phyloP scores from a whole-genome alignment of 805 yeast genomes.

The Suhomyces xylopsoci region DNA sequence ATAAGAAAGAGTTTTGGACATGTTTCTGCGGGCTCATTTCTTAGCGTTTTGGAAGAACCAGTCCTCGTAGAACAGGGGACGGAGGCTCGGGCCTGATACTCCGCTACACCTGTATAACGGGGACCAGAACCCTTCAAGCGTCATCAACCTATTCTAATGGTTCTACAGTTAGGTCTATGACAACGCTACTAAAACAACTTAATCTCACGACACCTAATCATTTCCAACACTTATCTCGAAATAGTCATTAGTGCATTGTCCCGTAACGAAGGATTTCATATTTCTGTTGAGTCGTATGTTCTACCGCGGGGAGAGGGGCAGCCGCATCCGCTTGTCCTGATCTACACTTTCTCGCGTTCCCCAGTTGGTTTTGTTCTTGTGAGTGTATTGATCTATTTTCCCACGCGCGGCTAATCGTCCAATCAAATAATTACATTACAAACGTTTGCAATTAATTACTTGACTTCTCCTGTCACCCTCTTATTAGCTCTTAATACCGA shows the following conservation, averaged over 20 bases:
- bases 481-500: neutral
- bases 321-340: neutral
- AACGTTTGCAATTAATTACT: neutral
- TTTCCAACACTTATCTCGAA: neutral
- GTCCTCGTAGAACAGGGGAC: neutral
- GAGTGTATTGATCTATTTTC: neutral
- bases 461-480: neutral
- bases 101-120: neutral
- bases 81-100: neutral
- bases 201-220: neutral
- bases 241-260: neutral
- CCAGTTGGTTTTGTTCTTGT: neutral
- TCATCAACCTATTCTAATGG: neutral
- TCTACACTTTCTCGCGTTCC: neutral
- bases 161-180: neutral
- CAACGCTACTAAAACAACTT: neutral
- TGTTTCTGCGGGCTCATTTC: neutral
- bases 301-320: neutral
- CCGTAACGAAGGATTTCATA: neutral
- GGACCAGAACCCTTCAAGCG: neutral
- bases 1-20: neutral
- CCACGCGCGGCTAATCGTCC: neutral
- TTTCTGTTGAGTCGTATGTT: neutral
- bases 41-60: neutral
- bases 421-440: neutral